These are phyloP conservation scores for Fusarium annulatum DNA, from an alignment of 2,329 filamentous ascomycete species.

Conservation along the genomic window DNA sequence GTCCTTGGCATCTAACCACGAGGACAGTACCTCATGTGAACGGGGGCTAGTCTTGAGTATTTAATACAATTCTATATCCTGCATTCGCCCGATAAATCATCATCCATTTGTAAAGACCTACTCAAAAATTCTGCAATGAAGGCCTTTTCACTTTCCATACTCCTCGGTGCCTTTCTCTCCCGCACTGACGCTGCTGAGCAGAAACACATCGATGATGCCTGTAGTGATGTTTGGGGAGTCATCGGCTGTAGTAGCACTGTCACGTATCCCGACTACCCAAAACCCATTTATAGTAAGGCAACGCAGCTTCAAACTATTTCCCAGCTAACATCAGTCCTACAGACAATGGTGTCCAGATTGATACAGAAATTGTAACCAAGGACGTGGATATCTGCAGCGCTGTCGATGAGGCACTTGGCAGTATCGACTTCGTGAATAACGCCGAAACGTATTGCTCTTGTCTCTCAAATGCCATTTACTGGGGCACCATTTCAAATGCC, in stretches of 20 bases:
- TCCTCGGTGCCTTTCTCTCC: neutral
- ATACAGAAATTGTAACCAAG: neutral
- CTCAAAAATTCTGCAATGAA: neutral
- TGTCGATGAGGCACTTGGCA: neutral
- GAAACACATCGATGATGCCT: neutral
- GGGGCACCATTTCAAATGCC: neutral
- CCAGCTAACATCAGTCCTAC: neutral
- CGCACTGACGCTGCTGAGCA: neutral
- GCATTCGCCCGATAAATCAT: fast-evolving
- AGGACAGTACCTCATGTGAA: neutral
- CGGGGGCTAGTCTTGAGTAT: neutral
- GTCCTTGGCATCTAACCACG: neutral
- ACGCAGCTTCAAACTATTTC: fast-evolving
- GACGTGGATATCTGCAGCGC: conserved; percentile 5
- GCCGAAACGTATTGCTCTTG: conserved; percentile 2
- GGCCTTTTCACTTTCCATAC: neutral
- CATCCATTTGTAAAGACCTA: fast-evolving
- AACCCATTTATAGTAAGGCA: neutral
- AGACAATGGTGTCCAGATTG: neutral
- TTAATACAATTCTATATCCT: neutral
- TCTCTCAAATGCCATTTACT: neutral
- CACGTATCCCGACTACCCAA: neutral
- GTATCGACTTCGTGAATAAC: neutral
- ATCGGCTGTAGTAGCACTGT: neutral
- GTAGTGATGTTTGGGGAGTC: neutral